phyloP scores from a whole-genome alignment of 306 rosid species.

The Castanea sativa region DNA sequence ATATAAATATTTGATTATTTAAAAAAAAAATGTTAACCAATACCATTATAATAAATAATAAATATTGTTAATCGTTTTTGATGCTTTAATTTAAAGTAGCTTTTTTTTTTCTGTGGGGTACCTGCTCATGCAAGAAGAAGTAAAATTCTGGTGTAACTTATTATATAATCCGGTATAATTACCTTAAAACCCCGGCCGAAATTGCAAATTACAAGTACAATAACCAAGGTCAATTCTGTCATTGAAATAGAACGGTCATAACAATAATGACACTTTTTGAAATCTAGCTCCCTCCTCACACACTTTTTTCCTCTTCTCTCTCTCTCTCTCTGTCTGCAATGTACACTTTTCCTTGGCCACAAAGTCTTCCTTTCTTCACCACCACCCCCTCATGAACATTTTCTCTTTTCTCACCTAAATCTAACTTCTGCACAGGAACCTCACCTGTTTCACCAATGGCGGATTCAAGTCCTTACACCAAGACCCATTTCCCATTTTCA shows the following conservation, averaged over 20 bases:
- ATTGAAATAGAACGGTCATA: conserved; percentile 17
- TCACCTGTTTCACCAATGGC: conserved; percentile 49
- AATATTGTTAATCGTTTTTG: fast-evolving
- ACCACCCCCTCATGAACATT: neutral
- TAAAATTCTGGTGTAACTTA: too few species aligned
- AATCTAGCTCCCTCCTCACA: neutral
- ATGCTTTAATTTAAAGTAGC: fast-evolving
- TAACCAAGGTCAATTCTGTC: conserved; percentile 3
- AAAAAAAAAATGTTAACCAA: too few species aligned
- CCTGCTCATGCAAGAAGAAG: too few species aligned
- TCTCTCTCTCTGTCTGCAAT: neutral
- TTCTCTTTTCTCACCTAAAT: conserved; percentile 16
- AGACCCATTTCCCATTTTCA: conserved; percentile 41
- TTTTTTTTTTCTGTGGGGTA: too few species aligned
- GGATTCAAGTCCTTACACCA: conserved; percentile 48
- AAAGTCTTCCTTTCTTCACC: conserved; percentile 56
- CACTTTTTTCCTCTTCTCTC: neutral
- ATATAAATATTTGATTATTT: too few species aligned
- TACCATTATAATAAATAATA: too few species aligned
- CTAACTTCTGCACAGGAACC: conserved; percentile 5
- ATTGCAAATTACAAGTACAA: neutral
- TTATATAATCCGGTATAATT: too few species aligned
- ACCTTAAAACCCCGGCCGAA: too few species aligned
- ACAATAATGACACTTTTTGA: conserved; percentile 25
- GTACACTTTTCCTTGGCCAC: conserved; percentile 32